Base-by-base conservation (phyloP, 108 stramenopile species). In the Epithemia pelagica region DNA sequence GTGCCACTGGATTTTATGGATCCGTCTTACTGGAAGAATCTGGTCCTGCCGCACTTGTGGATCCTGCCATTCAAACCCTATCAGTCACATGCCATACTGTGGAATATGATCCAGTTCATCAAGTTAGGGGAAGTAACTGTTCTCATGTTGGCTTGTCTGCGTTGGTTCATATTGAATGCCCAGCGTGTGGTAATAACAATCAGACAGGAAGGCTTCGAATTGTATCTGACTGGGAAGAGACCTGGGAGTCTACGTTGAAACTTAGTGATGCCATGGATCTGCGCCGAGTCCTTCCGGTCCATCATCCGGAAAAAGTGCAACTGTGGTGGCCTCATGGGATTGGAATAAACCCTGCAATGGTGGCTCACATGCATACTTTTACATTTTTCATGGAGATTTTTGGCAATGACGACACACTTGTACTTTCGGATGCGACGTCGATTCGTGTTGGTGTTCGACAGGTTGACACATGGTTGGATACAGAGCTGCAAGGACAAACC, bases 261-360 rank as follows among this genome's bases (percentile, higher is more conserved):
- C 37, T 46, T 5, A 10, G 10, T 5, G 5, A 10, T 46, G 37
- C 10, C 5, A 46, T 15, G 10, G 37, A 46, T 46, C 10, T 46
- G 10, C 10, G 15, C 15, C 5, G 10, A 10, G 37, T 46, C 10
- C 5, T 15, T 15, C 10, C 5, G 5, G 37, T 46, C 15, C 15
- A 10, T 5, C 37, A 46, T 46, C 37, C 75, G n/a, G 28, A 33
- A 32, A 28, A 52, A 25, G 68, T 66, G 21, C 65, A 82, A 62
- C 64, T 82, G 3, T 82, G 81, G 81, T 82, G 78, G 78, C 81
- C 81, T 2, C 76, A 28, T 24, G 29, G 70, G 71, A 59, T 15
- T 15, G 37, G 37, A 46, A 46, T 46, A 15, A n/a, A n/a, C n/a
- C n/a, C n/a, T n/a, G 15, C 37, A 5, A 46, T 15, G 37, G 37